These are phyloP conservation scores for Brettanomyces anomalus DNA, from an alignment of 805 yeast genomes.

Conservation along the genomic window DNA sequence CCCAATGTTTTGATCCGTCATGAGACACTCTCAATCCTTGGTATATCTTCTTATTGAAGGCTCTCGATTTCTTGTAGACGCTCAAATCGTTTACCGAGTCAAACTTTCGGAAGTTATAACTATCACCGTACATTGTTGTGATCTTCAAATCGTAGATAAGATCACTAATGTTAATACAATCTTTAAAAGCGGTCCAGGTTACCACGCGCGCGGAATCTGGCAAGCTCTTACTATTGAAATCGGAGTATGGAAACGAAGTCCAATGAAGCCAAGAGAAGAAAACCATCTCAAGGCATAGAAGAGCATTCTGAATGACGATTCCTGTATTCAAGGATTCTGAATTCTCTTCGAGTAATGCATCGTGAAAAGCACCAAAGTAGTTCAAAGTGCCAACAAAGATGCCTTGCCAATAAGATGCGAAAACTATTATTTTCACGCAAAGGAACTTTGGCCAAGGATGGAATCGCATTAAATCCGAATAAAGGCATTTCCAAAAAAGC, in stretches of 20 bases:
- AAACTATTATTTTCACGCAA: conserved; percentile 87
- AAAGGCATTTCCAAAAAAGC: conserved; percentile 87
- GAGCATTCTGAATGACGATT: conserved; percentile 64
- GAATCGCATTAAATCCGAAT: conserved; percentile 64
- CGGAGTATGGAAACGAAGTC: conserved; percentile 71
- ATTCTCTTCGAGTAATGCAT: conserved; percentile 24
- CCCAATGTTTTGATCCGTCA: conserved; percentile 84
- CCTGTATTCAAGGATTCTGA: conserved; percentile 18
- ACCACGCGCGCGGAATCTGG: conserved; percentile 66
- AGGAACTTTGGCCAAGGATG: conserved; percentile 89
- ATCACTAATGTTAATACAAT: conserved; percentile 72
- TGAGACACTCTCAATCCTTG: conserved; percentile 77
- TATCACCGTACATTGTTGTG: conserved; percentile 57
- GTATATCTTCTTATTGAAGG: conserved; percentile 56
- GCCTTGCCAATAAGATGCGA: conserved; percentile 99
- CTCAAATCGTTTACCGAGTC: conserved; percentile 52
- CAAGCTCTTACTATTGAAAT: conserved; percentile 50
- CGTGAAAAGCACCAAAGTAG: conserved; percentile 34
- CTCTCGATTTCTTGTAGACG: conserved; percentile 24
- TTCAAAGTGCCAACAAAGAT: conserved; percentile 45
- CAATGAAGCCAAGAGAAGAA: conserved; percentile 87
- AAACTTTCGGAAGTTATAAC: conserved; percentile 73
- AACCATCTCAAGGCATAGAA: conserved; percentile 75
- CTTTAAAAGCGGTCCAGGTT: conserved; percentile 57
- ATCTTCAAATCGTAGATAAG: conserved; percentile 66